Conservation (phyloP, 73 alveolate genomes). For the Tetrahymena thermophila region DNA sequence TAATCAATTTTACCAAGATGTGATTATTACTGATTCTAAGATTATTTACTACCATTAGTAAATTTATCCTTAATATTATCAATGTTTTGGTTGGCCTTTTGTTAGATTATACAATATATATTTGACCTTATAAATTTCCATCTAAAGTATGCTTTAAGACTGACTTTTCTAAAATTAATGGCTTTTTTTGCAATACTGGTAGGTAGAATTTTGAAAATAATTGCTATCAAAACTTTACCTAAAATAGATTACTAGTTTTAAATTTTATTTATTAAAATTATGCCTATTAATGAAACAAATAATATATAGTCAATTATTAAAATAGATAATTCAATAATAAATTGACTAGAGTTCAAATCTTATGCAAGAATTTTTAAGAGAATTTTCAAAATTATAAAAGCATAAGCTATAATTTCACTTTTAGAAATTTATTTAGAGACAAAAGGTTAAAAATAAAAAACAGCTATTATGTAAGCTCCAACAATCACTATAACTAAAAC, state of each 20-base stretch:
- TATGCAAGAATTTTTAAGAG: not conserved
- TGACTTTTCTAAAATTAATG: not conserved
- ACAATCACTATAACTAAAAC: not conserved
- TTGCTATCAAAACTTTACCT: not conserved
- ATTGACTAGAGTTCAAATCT: not conserved
- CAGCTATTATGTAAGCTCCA: not conserved
- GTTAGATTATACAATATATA: not conserved
- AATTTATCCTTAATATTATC: not conserved
- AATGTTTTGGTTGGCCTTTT: not conserved
- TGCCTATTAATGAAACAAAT: not conserved
- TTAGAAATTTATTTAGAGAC: not conserved
- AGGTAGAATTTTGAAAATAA: not conserved
- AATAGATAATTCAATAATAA: not conserved
- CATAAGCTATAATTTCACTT: not conserved
- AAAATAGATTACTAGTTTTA: not conserved
- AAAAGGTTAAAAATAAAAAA: not conserved
- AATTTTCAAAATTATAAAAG: not conserved
- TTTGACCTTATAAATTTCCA: not conserved
- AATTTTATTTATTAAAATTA: not conserved
- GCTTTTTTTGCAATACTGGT: not conserved
- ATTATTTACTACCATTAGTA: not conserved
- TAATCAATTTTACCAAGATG: too few relatives aligned
- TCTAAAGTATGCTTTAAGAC: not conserved
- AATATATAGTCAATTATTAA: not conserved
- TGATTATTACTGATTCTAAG: too few relatives aligned